A percentile compares a stretch with the other conserved stretches of the same genome.
These are phyloP conservation scores for Grosmannia serpens DNA, from an alignment of 2,329 filamentous ascomycete species.

Conservation along the genomic window DNA sequence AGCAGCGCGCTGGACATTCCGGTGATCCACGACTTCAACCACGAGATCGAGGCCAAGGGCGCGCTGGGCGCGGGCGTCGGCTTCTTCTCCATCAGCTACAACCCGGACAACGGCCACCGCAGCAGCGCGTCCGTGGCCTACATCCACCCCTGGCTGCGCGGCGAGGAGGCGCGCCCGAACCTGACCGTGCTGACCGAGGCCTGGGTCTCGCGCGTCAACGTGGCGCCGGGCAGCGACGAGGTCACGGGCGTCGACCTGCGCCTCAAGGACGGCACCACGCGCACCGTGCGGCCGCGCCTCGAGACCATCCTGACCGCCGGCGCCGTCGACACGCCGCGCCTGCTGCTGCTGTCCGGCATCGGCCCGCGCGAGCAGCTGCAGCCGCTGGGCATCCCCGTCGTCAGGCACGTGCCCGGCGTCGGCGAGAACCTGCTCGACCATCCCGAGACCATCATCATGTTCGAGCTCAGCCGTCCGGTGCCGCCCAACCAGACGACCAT, in stretches of 20 bases:
- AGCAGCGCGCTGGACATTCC: conserved; percentile 70
- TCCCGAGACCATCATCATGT: conserved; percentile 49
- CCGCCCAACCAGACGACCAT: conserved; percentile 75
- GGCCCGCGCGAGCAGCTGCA: conserved; percentile 43
- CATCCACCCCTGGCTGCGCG: conserved; percentile 80
- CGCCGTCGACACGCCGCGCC: conserved; percentile 68
- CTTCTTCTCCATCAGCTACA: conserved; percentile 86
- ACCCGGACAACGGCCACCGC: conserved; percentile 74
- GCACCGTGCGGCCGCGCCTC: conserved; percentile 50
- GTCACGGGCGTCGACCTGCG: conserved; percentile 65
- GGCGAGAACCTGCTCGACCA: conserved; percentile 52
- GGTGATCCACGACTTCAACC: conserved; percentile 75
- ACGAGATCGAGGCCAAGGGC: conserved; percentile 64
- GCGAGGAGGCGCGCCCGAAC: conserved; percentile 73
- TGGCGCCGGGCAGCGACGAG: conserved; percentile 43
- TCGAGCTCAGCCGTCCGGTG: conserved; percentile 69
- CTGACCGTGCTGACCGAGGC: conserved; percentile 78
- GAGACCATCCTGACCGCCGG: conserved; percentile 75
- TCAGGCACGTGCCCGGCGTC: conserved; percentile 46
- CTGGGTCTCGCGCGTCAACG: conserved; percentile 74
- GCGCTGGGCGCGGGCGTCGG: conserved; percentile 66
- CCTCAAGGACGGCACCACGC: conserved; percentile 35
- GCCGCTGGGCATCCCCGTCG: conserved; percentile 41
- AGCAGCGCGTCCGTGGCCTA: conserved; percentile 85
- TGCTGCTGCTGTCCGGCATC: conserved; percentile 46